Evolutionary conservation across 1,284 basidiomycete species (phyloP).

Genomic region (Cystobasidium pallidum): DNA sequence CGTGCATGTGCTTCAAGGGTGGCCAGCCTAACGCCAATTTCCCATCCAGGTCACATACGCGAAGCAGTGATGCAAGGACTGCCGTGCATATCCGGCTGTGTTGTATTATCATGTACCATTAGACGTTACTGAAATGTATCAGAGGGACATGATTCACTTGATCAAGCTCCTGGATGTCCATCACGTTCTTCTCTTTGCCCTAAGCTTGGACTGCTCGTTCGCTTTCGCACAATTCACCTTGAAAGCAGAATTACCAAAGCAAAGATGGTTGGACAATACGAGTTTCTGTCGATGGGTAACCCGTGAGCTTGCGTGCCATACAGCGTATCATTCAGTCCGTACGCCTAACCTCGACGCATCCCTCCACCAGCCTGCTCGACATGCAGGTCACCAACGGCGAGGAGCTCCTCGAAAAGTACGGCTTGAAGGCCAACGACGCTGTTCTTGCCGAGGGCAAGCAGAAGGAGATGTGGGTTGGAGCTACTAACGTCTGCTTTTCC

Average conservation of each 20-base stretch:
- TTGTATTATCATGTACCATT: constrained; percentile 19
- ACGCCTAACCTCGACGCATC: neutral
- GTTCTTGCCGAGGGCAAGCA: constrained; percentile 93
- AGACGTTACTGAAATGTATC: neutral
- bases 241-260: neutral
- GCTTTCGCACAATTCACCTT: neutral
- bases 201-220: neutral
- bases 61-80: constrained; percentile 24
- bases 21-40: neutral
- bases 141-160: neutral
- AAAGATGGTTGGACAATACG: constrained; percentile 39
- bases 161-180: neutral
- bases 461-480: constrained; percentile 68
- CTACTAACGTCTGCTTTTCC: neutral
- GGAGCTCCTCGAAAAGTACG: constrained; percentile 84
- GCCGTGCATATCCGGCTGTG: neutral
- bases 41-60: constrained; percentile 35
- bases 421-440: constrained; percentile 91
- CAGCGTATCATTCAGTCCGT: neutral
- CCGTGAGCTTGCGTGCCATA: constrained; percentile 48
- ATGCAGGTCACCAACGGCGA: constrained; percentile 65
- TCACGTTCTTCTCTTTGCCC: constrained; percentile 11
- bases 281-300: constrained; percentile 55
- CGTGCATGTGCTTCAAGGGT: neutral
- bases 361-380: constrained; percentile 54